Evolutionary conservation across 2,329 filamentous ascomycete genomes (phyloP), one percentile per base, ranked within the genome.

Genomic region (Elsinoe australis): DNA sequence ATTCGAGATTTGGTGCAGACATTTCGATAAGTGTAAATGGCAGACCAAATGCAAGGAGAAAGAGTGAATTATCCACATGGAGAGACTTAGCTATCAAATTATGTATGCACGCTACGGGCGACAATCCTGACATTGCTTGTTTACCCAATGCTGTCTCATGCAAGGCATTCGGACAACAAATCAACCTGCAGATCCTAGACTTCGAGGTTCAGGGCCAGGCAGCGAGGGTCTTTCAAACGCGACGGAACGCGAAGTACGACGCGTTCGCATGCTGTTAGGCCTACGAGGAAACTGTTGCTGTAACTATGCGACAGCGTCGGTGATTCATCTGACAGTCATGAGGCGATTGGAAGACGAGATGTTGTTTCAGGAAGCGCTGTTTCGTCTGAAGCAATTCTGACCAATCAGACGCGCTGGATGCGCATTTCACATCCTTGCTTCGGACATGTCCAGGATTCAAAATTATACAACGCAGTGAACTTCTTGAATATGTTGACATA

Each of bases 131-230:
- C 39, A 18, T 44, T 14, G 8, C 32, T 44, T 44, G 39, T 44
- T 32, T 44, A 44, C 26, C 2, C 4, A 14, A n/a, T 31, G 21
- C 17, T 17, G 39, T 44, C 21, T 28, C 26, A 44, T 44, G 39
- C 39, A 44, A 44, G 39, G 39, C 39, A 44, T 44, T 17, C 24
- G 29, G 28, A 44, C 28, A 44, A 32, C 39, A 32, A 44, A 44
- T 44, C 39, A 32, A 31, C 28, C 26, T 21, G 39, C 26, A 29
- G 14, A 12, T 3, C 12, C 14, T 29, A 24, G 6, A 8, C 22
- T 21, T 3, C 10, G 17, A 14, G 36, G 39, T 15, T 18, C 26
- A n/a, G 19, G 8, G 39, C 39, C 39, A 44, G 39, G 15, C 39
- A 44, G 39, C 39, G 21, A 14, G 18, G 17, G 21, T 4, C 35